Evolutionary conservation across 2,329 filamentous ascomycete species (phyloP), one percentile per base, ranked within the genome.

Genomic region (Alternaria solani): DNA sequence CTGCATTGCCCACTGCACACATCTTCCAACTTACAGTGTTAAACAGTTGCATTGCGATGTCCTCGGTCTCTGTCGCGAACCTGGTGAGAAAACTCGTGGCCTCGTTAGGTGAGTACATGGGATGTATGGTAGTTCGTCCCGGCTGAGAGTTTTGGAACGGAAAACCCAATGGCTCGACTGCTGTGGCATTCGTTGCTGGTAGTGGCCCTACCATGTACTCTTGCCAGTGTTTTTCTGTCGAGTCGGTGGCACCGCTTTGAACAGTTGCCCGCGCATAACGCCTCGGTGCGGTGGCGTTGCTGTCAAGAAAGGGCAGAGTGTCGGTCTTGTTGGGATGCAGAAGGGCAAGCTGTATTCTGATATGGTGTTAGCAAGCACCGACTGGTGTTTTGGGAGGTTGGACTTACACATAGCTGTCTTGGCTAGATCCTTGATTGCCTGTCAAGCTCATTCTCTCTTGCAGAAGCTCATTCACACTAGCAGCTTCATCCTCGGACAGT

Each of bases 161-260:
- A 34, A 62, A 72, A 5, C 64, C 61, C 36, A 72, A 63, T 14
- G 67, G 67, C 34, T 60, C 18, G 20, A 70, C 54, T 0, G 77
- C 78, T 0, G 80, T 81, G 1, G 72, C 70, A 39, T 81, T 75
- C 25, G 75, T 72, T 41, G 84, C 70, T 4, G 83, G 83, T 25
- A 86, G 67, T 16, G 84, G 84, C 0, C 84, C 84, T 16, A 86
- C 80, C 46, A 82, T 70, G 61, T 84, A 81, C 57, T 86, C 79
- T 46, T 78, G 72, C 48, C 75, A 71, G 58, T 77, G 76, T 0
- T 82, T 72, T 8, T 78, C 63, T 5, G 57, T 44, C 9, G 47
- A 47, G 28, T 47, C 59, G 55, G 38, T 64, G n/a, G 57, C 56
- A 14, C 63, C 63, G 28, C 48, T 65, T 14, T 59, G 51, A 14